Conservation (phyloP, 1,284 basidiomycete genomes). For the Ganoderma boninense region DNA sequence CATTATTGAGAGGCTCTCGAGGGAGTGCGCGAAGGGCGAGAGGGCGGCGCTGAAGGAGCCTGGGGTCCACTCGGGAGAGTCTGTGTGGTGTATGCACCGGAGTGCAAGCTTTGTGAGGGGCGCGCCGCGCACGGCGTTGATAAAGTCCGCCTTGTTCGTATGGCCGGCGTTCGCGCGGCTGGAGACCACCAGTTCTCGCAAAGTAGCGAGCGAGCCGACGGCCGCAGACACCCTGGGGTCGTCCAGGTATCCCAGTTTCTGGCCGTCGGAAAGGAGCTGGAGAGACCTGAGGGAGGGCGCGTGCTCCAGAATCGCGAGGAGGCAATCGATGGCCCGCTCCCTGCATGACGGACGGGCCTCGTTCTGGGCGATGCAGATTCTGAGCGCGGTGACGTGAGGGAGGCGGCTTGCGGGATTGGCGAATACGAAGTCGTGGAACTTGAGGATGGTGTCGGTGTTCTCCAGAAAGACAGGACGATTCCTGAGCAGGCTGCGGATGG, state of each 20-base stretch:
- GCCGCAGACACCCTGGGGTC: not conserved
- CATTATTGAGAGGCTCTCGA: not conserved
- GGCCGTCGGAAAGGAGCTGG: not conserved
- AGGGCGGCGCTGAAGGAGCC: not conserved
- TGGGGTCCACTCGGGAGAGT: not conserved
- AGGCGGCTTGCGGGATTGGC: not conserved
- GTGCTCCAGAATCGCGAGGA: not conserved
- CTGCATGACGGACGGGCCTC: not conserved
- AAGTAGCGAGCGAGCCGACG: not conserved
- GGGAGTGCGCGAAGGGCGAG: not conserved
- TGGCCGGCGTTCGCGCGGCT: not conserved
- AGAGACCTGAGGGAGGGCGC: not conserved
- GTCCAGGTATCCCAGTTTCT: not conserved
- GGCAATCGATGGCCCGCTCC: not conserved
- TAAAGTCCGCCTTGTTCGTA: not conserved
- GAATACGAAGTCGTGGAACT: constrained; percentile 2
- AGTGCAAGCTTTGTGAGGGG: not conserved
- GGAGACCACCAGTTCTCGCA: not conserved
- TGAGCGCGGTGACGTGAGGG: not conserved
- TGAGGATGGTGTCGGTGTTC: not conserved
- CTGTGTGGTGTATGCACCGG: not conserved
- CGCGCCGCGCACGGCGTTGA: not conserved
- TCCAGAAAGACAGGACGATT: not conserved
- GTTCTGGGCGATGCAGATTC: not conserved
- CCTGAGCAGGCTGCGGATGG: not conserved